Conservation (phyloP, 2,329 filamentous ascomycete species). For the Calonectria naviculata region DNA sequence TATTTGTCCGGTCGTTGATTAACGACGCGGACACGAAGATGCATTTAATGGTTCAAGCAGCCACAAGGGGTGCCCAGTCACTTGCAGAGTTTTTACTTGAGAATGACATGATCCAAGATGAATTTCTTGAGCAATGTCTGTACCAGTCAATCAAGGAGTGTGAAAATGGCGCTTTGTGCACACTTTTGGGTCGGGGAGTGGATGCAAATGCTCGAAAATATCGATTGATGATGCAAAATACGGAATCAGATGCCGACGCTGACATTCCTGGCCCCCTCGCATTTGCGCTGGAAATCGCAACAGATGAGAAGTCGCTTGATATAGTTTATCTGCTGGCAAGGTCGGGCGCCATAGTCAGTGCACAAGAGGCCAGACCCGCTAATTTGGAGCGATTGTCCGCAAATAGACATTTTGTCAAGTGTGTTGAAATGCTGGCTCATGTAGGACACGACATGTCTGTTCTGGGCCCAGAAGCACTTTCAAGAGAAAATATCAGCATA, state of each 20-base stretch:
- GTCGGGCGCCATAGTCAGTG: neutral
- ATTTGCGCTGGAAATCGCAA: neutral
- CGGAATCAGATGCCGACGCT: no score
- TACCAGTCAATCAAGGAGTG: neutral
- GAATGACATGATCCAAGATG: neutral
- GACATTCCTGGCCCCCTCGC: neutral
- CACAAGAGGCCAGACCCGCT: no score
- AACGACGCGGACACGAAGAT: neutral
- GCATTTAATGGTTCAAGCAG: neutral
- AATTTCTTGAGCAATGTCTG: neutral
- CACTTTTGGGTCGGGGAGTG: neutral
- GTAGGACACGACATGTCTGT: neutral
- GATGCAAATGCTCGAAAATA: neutral
- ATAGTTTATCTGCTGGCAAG: neutral
- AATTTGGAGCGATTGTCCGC: no score
- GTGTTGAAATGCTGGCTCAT: neutral
- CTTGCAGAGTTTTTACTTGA: neutral
- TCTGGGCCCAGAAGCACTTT: neutral
- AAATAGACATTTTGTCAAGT: no score
- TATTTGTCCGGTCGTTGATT: no score
- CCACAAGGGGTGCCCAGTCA: neutral
- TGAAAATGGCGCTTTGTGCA: neutral
- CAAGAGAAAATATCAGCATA: neutral
- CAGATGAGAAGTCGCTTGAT: neutral
- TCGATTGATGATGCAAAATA: neutral